phyloP scores from a whole-genome alignment of 169 alveolate species.

The Plasmodium billcollinsi region DNA sequence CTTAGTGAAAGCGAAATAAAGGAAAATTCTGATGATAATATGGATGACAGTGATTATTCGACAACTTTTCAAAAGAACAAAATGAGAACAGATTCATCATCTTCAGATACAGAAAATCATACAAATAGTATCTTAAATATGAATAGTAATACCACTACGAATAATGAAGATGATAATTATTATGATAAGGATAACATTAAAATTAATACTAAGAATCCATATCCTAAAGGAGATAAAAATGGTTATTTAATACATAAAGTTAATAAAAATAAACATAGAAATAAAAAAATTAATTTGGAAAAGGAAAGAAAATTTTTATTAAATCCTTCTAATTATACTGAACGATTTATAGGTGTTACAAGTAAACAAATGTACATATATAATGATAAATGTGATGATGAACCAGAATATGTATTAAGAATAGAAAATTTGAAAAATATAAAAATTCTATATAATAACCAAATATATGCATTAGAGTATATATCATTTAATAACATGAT shows the following conservation, averaged over 20 bases:
- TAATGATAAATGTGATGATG: conserved; percentile 56
- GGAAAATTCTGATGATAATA: too few species aligned
- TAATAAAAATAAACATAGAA: conserved; percentile 8
- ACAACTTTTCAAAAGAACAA: too few species aligned
- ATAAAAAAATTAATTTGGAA: conserved; percentile 11
- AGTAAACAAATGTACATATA: conserved; percentile 49
- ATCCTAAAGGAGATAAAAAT: conserved; percentile 11
- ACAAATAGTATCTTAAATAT: neutral
- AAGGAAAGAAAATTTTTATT: conserved; percentile 9
- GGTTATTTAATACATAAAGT: neutral
- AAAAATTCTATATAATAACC: conserved; percentile 29
- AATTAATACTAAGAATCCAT: neutral
- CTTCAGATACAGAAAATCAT: too few species aligned
- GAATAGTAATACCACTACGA: conserved; percentile 1
- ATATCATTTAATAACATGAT: conserved; percentile 9
- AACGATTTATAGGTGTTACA: conserved; percentile 73
- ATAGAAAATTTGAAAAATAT: conserved; percentile 29
- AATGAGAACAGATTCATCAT: too few species aligned
- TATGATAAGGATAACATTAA: neutral
- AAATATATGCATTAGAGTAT: conserved; percentile 52
- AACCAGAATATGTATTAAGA: conserved; percentile 47
- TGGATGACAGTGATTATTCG: too few species aligned
- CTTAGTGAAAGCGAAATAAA: neutral
- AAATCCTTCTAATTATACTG: conserved; percentile 59
- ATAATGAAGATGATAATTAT: neutral